Percentiles rank a stretch among this genome's conserved stretches.
phyloP scores from a whole-genome alignment of 129 eudicot species.

The Deinandra increscens region DNA sequence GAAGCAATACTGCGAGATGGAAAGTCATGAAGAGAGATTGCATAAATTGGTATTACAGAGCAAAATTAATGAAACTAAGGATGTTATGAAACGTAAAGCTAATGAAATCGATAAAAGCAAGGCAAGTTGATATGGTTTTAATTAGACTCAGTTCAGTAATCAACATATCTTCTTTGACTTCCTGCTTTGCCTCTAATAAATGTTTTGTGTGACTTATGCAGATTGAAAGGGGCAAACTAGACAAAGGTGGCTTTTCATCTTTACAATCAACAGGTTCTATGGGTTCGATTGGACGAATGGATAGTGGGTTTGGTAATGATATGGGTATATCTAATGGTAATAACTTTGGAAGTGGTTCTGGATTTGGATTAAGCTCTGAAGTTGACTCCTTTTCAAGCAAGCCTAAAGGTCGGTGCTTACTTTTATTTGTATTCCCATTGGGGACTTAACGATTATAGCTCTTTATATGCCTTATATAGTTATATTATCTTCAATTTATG shows the following conservation, averaged over 20 bases:
- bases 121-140: constrained; percentile 40
- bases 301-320: constrained; percentile 64
- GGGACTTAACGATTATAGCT: background rate
- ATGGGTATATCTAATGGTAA: constrained; percentile 44
- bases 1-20: constrained; percentile 97
- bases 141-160: background rate
- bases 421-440: background rate
- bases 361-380: constrained; percentile 69
- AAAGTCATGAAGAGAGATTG: constrained; percentile 88
- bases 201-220: constrained; percentile 26
- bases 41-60: constrained; percentile 72
- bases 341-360: constrained; percentile 86
- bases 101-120: constrained; percentile 91
- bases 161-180: background rate
- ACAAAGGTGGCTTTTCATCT: constrained; percentile 73
- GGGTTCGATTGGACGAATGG: constrained; percentile 63
- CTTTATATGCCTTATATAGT: too few relatives aligned
- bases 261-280: constrained; percentile 62
- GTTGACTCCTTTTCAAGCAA: constrained; percentile 37
- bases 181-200: background rate
- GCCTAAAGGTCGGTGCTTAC: constrained; percentile 66
- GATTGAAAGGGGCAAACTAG: constrained; percentile 78
- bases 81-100: constrained; percentile 92
- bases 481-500: too few relatives aligned
- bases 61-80: constrained; percentile 89